These are phyloP conservation scores for Aschersonia sp. DNA, from an alignment of 2,329 filamentous ascomycete genomes.

Conservation along the genomic window DNA sequence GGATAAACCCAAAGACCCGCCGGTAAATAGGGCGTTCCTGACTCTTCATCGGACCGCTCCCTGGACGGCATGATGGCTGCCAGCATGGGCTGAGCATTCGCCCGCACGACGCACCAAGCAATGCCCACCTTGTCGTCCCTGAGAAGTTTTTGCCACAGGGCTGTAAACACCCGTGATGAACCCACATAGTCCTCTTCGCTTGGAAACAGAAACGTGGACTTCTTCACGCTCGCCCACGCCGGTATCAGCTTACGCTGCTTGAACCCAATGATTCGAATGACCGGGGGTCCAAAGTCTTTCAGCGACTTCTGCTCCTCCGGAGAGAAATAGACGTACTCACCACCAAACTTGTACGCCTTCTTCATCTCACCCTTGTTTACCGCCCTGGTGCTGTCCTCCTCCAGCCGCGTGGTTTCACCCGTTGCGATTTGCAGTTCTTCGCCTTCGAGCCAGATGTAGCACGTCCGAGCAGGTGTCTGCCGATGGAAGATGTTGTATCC, in stretches of 20 bases:
- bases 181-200: slow-evolving; percentile 82
- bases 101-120: slow-evolving; percentile 77
- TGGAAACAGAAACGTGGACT: slow-evolving; percentile 86
- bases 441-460: slow-evolving; percentile 79
- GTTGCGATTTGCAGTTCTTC: slow-evolving; percentile 70
- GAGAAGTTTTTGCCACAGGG: slow-evolving; percentile 75
- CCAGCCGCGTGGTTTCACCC: slow-evolving; percentile 58
- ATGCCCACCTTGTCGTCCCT: slow-evolving; percentile 68
- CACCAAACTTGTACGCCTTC: slow-evolving; percentile 93
- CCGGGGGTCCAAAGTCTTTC: slow-evolving; percentile 65
- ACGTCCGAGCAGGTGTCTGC: slow-evolving; percentile 67
- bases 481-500: slow-evolving; percentile 82
- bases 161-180: slow-evolving; percentile 83
- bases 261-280: slow-evolving; percentile 86
- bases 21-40: slow-evolving; percentile 56
- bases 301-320: slow-evolving; percentile 69
- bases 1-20: slow-evolving; percentile 81
- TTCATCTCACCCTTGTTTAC: slow-evolving; percentile 72
- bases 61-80: slow-evolving; percentile 69
- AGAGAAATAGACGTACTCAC: slow-evolving; percentile 74
- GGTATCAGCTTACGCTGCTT: slow-evolving; percentile 65
- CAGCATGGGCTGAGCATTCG: slow-evolving; percentile 65
- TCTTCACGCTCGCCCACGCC: slow-evolving; percentile 72
- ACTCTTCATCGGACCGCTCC: slow-evolving; percentile 47
- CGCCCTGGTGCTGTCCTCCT: slow-evolving; percentile 61